phyloP scores from a whole-genome alignment of 495 filamentous ascomycete genomes.

The Sordaria brevicollis region DNA sequence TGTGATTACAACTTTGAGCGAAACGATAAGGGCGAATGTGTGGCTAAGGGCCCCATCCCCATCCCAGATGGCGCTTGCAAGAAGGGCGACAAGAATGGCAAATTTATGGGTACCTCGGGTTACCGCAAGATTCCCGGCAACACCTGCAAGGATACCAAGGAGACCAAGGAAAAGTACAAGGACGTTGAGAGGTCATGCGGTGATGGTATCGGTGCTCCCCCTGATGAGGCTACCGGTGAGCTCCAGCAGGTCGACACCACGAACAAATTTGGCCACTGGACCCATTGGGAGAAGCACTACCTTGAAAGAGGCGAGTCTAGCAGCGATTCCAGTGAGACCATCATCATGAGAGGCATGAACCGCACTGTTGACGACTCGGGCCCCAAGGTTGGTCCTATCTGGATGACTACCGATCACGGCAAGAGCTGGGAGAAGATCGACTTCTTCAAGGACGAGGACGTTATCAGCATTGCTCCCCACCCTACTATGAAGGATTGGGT shows the following conservation, averaged over 20 bases:
- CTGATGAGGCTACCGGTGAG: slow-evolving; percentile 42
- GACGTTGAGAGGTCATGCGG: slow-evolving; percentile 46
- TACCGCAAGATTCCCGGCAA: slow-evolving; percentile 91
- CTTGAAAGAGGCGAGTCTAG: slow-evolving; percentile 67
- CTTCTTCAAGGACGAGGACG: slow-evolving; percentile 49
- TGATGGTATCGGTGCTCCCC: slow-evolving; percentile 32
- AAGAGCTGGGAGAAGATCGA: slow-evolving; percentile 57
- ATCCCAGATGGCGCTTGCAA: slow-evolving; percentile 58
- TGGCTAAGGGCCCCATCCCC: slow-evolving; percentile 36
- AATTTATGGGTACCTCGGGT: slow-evolving; percentile 73
- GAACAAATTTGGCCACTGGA: slow-evolving; percentile 45
- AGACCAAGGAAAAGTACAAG: slow-evolving; percentile 48
- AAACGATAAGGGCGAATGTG: slow-evolving; percentile 48
- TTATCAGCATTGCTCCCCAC: slow-evolving; percentile 63
- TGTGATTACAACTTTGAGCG: slow-evolving; percentile 83
- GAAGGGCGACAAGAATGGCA: slow-evolving; percentile 46
- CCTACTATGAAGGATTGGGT: slow-evolving; percentile 68
- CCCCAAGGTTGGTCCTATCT: slow-evolving; percentile 39
- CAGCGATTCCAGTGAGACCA: slow-evolving; percentile 61
- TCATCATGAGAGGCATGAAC: slow-evolving; percentile 56
- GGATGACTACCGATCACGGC: slow-evolving; percentile 71
- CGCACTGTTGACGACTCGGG: slow-evolving; percentile 28
- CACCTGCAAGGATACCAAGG: slow-evolving; percentile 50
- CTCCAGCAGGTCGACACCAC: slow-evolving; percentile 38
- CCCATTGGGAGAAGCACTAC: slow-evolving; percentile 60